A percentile compares a stretch with the other conserved stretches of the same genome.
These are phyloP conservation scores for Lactarius pseudohatsudake DNA, from an alignment of 768 basidiomycete species.

Conservation along the genomic window DNA sequence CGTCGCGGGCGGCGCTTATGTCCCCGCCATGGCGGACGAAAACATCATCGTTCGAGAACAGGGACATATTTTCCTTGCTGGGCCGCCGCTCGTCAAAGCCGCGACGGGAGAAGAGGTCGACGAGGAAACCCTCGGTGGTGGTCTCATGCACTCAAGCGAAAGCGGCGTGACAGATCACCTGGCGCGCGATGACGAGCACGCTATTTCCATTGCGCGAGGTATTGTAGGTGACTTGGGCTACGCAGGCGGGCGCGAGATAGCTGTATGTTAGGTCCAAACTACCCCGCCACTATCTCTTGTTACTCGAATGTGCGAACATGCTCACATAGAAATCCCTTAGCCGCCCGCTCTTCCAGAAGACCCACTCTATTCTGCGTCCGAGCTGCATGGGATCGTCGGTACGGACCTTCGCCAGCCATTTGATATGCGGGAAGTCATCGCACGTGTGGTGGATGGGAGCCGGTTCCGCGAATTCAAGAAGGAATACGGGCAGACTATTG, in stretches of 20 bases:
- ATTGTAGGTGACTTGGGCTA: conserved; percentile 77
- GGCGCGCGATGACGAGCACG: conserved; percentile 82
- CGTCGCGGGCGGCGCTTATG: conserved; percentile 92
- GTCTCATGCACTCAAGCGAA: conserved; percentile 87
- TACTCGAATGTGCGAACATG: conserved; percentile 16
- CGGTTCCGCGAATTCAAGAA: conserved; percentile 94
- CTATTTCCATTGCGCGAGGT: conserved; percentile 72
- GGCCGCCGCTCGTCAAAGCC: conserved; percentile 92
- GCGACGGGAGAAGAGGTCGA: conserved; percentile 93
- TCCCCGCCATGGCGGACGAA: conserved; percentile 96
- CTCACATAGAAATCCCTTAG: conserved; percentile 33
- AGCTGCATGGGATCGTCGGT: conserved; percentile 89
- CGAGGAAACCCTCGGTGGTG: conserved; percentile 89
- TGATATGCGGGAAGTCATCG: conserved; percentile 93
- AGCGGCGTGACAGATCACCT: conserved; percentile 91
- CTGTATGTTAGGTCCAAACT: conserved; percentile 42
- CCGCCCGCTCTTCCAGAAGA: conserved; percentile 61
- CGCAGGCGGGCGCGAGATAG: conserved; percentile 50
- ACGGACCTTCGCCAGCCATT: conserved; percentile 86
- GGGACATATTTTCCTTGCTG: conserved; percentile 91
- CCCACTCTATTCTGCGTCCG: conserved; percentile 76
- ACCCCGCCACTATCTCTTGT: background rate
- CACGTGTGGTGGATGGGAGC: conserved; percentile 88
- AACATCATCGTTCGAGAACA: conserved; percentile 89
- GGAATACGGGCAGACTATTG: conserved; percentile 88